phyloP scores from a whole-genome alignment of 202 grass and related monocot genomes.

The Dendrocalamus latiflorus region DNA sequence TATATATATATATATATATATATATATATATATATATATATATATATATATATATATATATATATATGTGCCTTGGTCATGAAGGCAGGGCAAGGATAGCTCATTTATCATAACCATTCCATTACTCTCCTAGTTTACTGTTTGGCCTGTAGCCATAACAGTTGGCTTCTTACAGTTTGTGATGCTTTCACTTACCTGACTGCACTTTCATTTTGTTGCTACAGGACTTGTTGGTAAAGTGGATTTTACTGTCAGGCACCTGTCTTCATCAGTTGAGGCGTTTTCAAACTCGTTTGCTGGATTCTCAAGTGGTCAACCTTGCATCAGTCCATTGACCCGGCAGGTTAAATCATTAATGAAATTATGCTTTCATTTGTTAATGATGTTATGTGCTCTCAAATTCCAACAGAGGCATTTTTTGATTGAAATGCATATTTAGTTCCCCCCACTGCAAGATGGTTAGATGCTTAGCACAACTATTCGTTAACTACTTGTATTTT shows the following conservation, averaged over 20 bases:
- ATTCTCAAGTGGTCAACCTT: slow-evolving; percentile 79
- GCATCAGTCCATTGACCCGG: slow-evolving; percentile 34
- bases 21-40: too few species aligned
- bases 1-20: too few species aligned
- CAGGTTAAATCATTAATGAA: slow-evolving; percentile 33
- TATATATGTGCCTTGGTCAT: too few species aligned
- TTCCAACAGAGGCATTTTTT: neutral
- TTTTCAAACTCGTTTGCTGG: slow-evolving; percentile 64
- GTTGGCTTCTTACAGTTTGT: neutral
- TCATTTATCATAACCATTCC: too few species aligned
- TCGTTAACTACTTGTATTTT: neutral
- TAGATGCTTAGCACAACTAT: neutral
- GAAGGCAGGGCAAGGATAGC: too few species aligned
- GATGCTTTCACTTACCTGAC: slow-evolving; percentile 7
- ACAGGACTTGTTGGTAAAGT: slow-evolving; percentile 88
- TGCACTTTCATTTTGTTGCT: slow-evolving; percentile 15
- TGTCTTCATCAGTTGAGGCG: slow-evolving; percentile 60
- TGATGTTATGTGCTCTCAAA: slow-evolving; percentile 7
- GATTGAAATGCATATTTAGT: neutral
- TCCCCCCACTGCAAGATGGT: neutral
- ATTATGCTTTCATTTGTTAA: neutral
- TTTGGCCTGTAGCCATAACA: too few species aligned
- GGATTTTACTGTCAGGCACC: slow-evolving; percentile 95
- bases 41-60: too few species aligned
- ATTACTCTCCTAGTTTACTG: too few species aligned